Evolutionary conservation across 441 rosid genomes (phyloP), one percentile per base, ranked within the genome.

Genomic region (Euphorbia schlechtendalii): DNA sequence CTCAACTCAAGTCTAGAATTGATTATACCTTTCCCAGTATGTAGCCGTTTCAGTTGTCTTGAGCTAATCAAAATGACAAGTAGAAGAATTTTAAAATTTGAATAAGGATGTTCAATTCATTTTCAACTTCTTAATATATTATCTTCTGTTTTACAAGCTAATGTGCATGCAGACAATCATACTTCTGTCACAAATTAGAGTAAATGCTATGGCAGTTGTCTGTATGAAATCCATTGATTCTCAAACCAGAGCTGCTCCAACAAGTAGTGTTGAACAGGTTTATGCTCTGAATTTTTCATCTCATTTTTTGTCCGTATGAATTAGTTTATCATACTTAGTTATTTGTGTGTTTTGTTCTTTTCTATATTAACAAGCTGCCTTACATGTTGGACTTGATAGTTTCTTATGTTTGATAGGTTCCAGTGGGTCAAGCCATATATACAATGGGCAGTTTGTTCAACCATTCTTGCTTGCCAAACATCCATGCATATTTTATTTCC

Each of bases 401-500:
- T 45, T 68, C 52, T 60, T 68, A 67, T 59, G 63, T 68, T 63
- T 61, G 65, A 59, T 74, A 90, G 93, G 83, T 89, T 71, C 78
- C 85, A 67, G 93, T 84, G 68, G 98, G 95, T 59, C 96, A 82
- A 68, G 98, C 96, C 63, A 77, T 92, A 59, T 92, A 84, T 63
- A 67, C 51, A 65, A 70, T 70, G 64, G 98, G 87, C 68, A 89
- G 93, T 69, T 63, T 86, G 80, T 89, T 87, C 86, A 92, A 89
- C 73, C 98, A 92, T 77, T 89, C 95, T 69, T 92, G 98, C 84
- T 73, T 60, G 80, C 96, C 98, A 69, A 92, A 89, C 61, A 76
- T 92, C 74, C 91, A 92, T 69, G 86, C 87, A 55, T 92, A 89
- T 76, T 92, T 89, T 81, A 79, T 87, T 68, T 87, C 96, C 18